phyloP scores from a whole-genome alignment of 192 early-diverging fungal genomes.

The Phlyctochytrium bullatum region DNA sequence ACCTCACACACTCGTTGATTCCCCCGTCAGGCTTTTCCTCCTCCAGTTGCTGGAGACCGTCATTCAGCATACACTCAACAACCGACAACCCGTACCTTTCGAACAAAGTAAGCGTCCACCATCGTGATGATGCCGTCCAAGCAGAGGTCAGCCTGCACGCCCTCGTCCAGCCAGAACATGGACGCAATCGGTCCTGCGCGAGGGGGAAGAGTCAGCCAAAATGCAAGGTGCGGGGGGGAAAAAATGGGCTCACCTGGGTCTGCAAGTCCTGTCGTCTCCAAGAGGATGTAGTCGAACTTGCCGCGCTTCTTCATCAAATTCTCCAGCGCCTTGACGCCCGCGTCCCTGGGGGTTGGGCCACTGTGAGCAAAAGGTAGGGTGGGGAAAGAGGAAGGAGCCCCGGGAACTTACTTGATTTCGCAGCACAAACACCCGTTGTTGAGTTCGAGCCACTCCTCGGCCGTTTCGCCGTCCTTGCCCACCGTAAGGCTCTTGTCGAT shows the following conservation, averaged over 20 bases:
- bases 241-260: slow-evolving; percentile 44
- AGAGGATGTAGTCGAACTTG: slow-evolving; percentile 91
- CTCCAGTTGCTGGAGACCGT: slow-evolving; percentile 41
- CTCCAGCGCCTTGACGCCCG: slow-evolving; percentile 92
- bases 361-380: slow-evolving; percentile 1
- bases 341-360: slow-evolving; percentile 59
- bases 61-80: neutral
- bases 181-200: slow-evolving; percentile 83
- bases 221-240: too few species aligned
- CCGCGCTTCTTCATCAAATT: slow-evolving; percentile 87
- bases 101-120: slow-evolving; percentile 74
- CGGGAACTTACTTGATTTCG: slow-evolving; percentile 75
- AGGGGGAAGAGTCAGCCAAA: slow-evolving; percentile 5
- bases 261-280: slow-evolving; percentile 90
- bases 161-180: slow-evolving; percentile 98
- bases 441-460: slow-evolving; percentile 97
- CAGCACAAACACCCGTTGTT: slow-evolving; percentile 98
- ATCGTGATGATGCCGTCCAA: slow-evolving; percentile 89
- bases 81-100: slow-evolving; percentile 7
- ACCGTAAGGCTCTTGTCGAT: slow-evolving; percentile 92
- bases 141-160: slow-evolving; percentile 83
- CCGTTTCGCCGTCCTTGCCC: slow-evolving; percentile 73
- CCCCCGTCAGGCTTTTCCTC: slow-evolving; percentile 53
- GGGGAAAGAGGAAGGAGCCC: neutral
- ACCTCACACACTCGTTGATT: slow-evolving; percentile 76